phyloP scores from a whole-genome alignment of 2,329 filamentous ascomycete genomes.

The Aschersonia sp. region DNA sequence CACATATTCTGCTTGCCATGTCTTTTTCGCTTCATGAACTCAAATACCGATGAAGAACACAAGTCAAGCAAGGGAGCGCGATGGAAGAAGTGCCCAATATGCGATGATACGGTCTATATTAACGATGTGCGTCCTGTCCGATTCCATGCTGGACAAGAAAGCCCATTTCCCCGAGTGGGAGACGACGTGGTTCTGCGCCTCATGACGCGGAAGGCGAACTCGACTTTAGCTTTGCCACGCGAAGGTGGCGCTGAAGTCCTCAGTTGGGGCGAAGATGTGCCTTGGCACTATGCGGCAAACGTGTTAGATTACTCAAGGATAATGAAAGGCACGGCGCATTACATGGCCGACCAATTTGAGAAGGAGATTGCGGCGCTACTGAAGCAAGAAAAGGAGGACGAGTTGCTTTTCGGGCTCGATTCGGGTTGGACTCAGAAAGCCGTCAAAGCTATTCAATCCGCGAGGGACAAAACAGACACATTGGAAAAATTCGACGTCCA shows the following conservation, averaged over 20 bases:
- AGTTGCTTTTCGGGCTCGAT: constrained; percentile 81
- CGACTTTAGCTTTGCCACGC: constrained; percentile 74
- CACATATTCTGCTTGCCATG: constrained; percentile 95
- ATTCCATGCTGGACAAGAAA: constrained; percentile 84
- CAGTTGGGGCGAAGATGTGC: constrained; percentile 59
- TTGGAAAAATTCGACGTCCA: constrained; percentile 17
- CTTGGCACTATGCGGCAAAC: constrained; percentile 90
- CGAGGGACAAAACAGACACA: constrained; percentile 56
- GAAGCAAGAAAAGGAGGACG: constrained; percentile 73
- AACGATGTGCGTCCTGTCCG: constrained; percentile 78
- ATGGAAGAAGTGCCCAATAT: constrained; percentile 95
- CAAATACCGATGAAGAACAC: constrained; percentile 55
- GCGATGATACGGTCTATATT: constrained; percentile 86
- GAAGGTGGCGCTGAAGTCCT: constrained; percentile 61
- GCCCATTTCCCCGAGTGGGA: constrained; percentile 63
- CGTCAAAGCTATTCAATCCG: constrained; percentile 55
- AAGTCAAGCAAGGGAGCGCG: constrained; percentile 54
- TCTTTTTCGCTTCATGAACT: constrained; percentile 89
- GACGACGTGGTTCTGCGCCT: constrained; percentile 81
- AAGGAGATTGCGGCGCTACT: constrained; percentile 61
- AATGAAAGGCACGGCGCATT: constrained; percentile 85
- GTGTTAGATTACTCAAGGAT: constrained; percentile 89
- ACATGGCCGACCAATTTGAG: constrained; percentile 72
- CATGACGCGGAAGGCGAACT: constrained; percentile 66
- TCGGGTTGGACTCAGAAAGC: constrained; percentile 87